Percentiles rank a stretch among this genome's conserved stretches.
These are phyloP conservation scores for Stylosanthes scabra DNA, from an alignment of 331 rosid genomes.

Conservation along the genomic window DNA sequence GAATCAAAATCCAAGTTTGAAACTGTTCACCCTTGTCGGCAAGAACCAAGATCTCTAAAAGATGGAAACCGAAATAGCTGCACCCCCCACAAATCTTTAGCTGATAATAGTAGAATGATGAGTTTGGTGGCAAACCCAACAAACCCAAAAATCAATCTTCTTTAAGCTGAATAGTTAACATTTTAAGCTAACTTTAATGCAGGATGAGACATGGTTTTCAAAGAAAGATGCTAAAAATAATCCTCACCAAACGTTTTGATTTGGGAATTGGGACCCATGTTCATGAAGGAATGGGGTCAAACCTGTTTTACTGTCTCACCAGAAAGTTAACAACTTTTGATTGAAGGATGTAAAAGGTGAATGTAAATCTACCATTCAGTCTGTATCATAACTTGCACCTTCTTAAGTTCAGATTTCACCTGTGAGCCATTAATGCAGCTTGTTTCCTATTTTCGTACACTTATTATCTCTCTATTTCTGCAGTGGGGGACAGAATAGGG, in stretches of 20 bases:
- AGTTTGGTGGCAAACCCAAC: constrained; percentile 23
- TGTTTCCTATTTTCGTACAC: constrained; percentile 2
- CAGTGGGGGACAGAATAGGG: too few species aligned
- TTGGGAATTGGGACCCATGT: constrained; percentile 51
- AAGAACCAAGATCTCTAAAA: constrained; percentile 41
- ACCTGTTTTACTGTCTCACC: constrained; percentile 35
- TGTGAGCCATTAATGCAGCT: constrained; percentile 41
- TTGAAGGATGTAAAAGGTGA: constrained; percentile 24
- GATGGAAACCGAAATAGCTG: constrained; percentile 34
- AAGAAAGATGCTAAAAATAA: constrained; percentile 43
- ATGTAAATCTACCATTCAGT: constrained; percentile 35
- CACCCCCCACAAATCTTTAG: constrained; percentile 46
- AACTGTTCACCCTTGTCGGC: constrained; percentile 29
- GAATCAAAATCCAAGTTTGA: constrained; percentile 35
- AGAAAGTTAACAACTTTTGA: constrained; percentile 46
- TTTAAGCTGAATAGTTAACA: constrained; percentile 34
- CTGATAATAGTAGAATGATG: constrained; percentile 22
- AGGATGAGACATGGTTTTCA: constrained; percentile 49
- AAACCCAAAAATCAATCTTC: constrained; percentile 42
- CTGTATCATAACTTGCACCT: constrained; percentile 22
- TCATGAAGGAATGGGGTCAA: constrained; percentile 21
- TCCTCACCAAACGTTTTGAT: constrained; percentile 42
- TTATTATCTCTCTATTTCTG: neutral
- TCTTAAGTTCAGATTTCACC: constrained; percentile 40
- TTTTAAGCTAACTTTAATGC: constrained; percentile 21